These are phyloP conservation scores for Colletotrichum sp. DNA, from an alignment of 2,329 filamentous ascomycete species.

Conservation along the genomic window DNA sequence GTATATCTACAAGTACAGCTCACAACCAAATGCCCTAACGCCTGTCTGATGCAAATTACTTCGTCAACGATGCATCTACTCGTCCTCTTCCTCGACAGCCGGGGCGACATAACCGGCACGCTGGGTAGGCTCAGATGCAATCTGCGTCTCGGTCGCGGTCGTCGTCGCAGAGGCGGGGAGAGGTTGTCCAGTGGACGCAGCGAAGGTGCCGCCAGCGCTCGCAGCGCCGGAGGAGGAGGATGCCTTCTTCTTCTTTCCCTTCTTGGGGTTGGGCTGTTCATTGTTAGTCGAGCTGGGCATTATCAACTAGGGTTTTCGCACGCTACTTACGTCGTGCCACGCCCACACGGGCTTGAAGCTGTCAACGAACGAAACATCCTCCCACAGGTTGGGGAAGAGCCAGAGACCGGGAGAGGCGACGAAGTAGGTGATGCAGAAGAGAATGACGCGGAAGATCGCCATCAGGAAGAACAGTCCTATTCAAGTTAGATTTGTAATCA, in stretches of 20 bases:
- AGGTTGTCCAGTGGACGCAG: slow-evolving; percentile 57
- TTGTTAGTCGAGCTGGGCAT: neutral
- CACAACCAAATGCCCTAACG: slow-evolving; percentile 7
- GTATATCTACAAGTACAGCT: slow-evolving; percentile 11
- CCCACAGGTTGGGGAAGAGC: slow-evolving; percentile 97
- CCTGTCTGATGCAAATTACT: slow-evolving; percentile 13
- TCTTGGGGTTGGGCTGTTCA: slow-evolving; percentile 50
- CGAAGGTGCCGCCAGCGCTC: slow-evolving; percentile 48
- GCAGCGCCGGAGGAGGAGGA: slow-evolving; percentile 31
- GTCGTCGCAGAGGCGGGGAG: slow-evolving; percentile 59
- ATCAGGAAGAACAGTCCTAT: slow-evolving; percentile 95
- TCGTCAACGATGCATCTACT: slow-evolving; percentile 34
- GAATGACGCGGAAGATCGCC: slow-evolving; percentile 94
- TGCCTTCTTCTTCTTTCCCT: slow-evolving; percentile 59
- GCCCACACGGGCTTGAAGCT: slow-evolving; percentile 96
- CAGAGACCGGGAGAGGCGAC: slow-evolving; percentile 85
- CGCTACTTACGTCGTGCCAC: slow-evolving; percentile 84
- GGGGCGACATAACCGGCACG: slow-evolving; percentile 53
- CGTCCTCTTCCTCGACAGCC: slow-evolving; percentile 57
- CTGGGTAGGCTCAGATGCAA: slow-evolving; percentile 48
- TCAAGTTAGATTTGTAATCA: neutral
- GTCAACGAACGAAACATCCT: slow-evolving; percentile 98
- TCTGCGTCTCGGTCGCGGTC: slow-evolving; percentile 60
- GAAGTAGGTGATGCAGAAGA: slow-evolving; percentile 94
- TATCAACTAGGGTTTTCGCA: neutral